Conservation (phyloP, 2,329 filamentous ascomycete species). For the Cytospora paraplurivora region DNA sequence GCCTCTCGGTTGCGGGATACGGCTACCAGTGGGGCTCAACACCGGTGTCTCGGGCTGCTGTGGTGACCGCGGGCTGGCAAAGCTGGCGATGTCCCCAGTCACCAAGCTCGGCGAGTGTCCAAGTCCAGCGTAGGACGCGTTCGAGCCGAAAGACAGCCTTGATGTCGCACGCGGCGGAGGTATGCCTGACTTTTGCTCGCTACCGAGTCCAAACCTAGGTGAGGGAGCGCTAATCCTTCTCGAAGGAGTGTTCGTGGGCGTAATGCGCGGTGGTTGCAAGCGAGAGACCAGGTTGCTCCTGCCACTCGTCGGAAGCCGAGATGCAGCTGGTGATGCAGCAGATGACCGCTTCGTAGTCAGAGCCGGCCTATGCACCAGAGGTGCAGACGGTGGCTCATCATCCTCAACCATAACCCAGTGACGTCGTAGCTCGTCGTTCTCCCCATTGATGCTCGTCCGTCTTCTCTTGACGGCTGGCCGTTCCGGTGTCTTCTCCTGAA, state of each 20-base stretch:
- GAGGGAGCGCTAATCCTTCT: slow-evolving; percentile 20
- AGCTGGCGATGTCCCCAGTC: slow-evolving; percentile 52
- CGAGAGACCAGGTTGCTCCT: slow-evolving; percentile 19
- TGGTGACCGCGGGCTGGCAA: slow-evolving; percentile 52
- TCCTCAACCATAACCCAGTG: slow-evolving; percentile 72
- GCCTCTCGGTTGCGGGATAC: slow-evolving; percentile 24
- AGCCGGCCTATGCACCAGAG: slow-evolving; percentile 24
- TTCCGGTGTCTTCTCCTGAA: slow-evolving; percentile 43
- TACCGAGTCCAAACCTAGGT: slow-evolving; percentile 20
- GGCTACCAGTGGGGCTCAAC: slow-evolving; percentile 25
- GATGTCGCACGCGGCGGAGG: slow-evolving; percentile 42
- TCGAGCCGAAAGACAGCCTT: slow-evolving; percentile 43
- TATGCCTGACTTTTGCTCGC: slow-evolving; percentile 35
- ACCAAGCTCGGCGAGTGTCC: slow-evolving; percentile 48
- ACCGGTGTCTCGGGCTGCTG: slow-evolving; percentile 26
- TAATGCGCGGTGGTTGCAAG: slow-evolving; percentile 17
- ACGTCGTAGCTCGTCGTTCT: slow-evolving; percentile 59
- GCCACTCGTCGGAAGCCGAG: slow-evolving; percentile 19
- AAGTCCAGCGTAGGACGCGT: slow-evolving; percentile 32
- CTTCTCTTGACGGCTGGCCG: slow-evolving; percentile 54
- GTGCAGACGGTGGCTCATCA: slow-evolving; percentile 30
- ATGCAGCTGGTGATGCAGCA: slow-evolving; percentile 2
- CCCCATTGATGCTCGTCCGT: slow-evolving; percentile 45
- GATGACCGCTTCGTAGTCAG: slow-evolving; percentile 26
- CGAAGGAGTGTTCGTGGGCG: slow-evolving; percentile 2